Evolutionary conservation across 2,329 filamentous ascomycete species (phyloP).

Genomic region (Knufia petricola): DNA sequence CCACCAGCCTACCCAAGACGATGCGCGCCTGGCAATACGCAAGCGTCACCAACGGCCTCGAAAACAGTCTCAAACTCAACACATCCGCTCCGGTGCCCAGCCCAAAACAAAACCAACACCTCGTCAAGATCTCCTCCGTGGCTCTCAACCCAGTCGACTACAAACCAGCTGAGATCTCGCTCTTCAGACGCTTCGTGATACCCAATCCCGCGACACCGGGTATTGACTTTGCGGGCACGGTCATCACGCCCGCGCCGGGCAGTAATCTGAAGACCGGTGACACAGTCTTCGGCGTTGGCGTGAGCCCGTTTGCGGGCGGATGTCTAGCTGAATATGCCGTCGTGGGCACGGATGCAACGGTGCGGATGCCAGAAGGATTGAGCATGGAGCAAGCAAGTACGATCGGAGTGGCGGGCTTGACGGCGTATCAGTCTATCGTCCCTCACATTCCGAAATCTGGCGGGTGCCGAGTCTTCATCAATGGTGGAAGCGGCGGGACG

Average conservation of each 20-base stretch:
- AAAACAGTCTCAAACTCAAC: slow-evolving; percentile 44
- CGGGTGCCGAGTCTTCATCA: slow-evolving; percentile 49
- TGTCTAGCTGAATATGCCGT: slow-evolving; percentile 38
- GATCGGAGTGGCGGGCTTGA: slow-evolving; percentile 38
- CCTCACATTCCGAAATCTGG: slow-evolving; percentile 31
- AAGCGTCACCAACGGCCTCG: slow-evolving; percentile 37
- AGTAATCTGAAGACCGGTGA: slow-evolving; percentile 31
- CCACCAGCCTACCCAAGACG: too few relatives aligned
- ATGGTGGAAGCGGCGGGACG: slow-evolving; percentile 54
- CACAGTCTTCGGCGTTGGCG: slow-evolving; percentile 37
- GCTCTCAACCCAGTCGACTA: slow-evolving; percentile 56
- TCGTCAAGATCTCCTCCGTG: slow-evolving; percentile 46
- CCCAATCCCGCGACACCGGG: slow-evolving; percentile 39
- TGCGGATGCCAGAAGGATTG: slow-evolving; percentile 37
- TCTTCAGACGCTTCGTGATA: slow-evolving; percentile 33
- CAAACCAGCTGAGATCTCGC: slow-evolving; percentile 48
- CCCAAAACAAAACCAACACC: slow-evolving; percentile 30
- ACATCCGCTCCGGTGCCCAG: slow-evolving; percentile 34
- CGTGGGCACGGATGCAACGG: slow-evolving; percentile 27
- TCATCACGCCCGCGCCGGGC: slow-evolving; percentile 29
- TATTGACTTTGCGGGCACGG: slow-evolving; percentile 41
- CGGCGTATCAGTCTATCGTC: slow-evolving; percentile 42
- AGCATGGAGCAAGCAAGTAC: slow-evolving; percentile 34
- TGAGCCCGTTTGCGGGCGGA: slow-evolving; percentile 30
- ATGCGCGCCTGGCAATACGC: slow-evolving; percentile 54